Percentiles rank a stretch among this genome's conserved stretches.
These are phyloP conservation scores for Cucumis cinereus DNA, from an alignment of 306 rosid species.

Conservation along the genomic window DNA sequence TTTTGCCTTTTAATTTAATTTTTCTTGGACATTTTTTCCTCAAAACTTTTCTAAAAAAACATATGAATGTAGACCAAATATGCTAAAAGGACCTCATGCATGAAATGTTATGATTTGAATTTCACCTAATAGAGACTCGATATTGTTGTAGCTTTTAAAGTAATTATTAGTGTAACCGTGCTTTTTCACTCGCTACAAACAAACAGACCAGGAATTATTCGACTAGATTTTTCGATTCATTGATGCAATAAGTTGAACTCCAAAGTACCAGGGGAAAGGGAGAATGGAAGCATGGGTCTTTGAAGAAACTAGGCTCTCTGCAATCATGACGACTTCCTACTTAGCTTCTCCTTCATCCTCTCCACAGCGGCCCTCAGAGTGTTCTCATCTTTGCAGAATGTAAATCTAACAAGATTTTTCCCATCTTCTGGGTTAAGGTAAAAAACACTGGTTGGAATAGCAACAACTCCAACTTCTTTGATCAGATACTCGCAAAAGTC, in stretches of 20 bases:
- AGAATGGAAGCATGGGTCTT: neutral
- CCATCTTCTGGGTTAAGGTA: constrained; percentile 94
- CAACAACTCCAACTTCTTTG: constrained; percentile 89
- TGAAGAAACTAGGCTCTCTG: neutral
- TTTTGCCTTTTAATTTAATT: neutral
- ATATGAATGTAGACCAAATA: too few relatives aligned
- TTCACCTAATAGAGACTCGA: too few relatives aligned
- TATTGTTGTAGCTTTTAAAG: too few relatives aligned
- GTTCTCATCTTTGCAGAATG: constrained; percentile 86
- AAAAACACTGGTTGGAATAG: constrained; percentile 87
- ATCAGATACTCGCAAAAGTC: constrained; percentile 80
- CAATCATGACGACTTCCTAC: neutral
- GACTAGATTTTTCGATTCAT: neutral
- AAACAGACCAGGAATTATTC: neutral
- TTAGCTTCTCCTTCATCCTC: constrained; percentile 80
- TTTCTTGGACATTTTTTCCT: neutral
- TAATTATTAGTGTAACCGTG: too few relatives aligned
- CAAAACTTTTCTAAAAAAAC: too few relatives aligned
- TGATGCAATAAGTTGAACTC: neutral
- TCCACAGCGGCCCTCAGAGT: constrained; percentile 76
- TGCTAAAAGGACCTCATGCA: too few relatives aligned
- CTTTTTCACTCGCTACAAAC: neutral
- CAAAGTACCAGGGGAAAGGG: neutral
- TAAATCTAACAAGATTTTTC: constrained; percentile 72
- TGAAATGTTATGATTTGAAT: too few relatives aligned